A percentile compares a stretch with the other conserved stretches of the same genome.
Evolutionary conservation across 192 early-diverging fungal species (phyloP).

Genomic region (Phlyctochytrium planicorne): DNA sequence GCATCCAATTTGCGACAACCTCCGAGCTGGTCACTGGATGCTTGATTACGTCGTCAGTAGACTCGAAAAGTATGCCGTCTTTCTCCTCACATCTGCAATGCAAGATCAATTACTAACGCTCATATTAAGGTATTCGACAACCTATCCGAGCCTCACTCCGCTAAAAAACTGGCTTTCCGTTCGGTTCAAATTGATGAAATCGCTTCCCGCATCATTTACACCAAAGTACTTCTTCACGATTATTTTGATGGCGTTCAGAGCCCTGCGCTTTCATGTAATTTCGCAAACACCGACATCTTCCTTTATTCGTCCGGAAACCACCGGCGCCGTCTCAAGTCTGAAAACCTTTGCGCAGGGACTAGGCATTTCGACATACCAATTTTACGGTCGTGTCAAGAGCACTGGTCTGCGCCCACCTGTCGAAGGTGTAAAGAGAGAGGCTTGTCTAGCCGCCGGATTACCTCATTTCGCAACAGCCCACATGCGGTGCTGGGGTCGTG

Average conservation of each 20-base stretch:
- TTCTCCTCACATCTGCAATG: slow-evolving; percentile 7
- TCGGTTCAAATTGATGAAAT: slow-evolving; percentile 70
- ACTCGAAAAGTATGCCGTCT: slow-evolving; percentile 54
- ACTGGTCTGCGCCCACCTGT: slow-evolving; percentile 71
- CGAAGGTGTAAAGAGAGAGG: slow-evolving; percentile 18
- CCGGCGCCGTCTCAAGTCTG: slow-evolving; percentile 52
- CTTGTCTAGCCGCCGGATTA: slow-evolving; percentile 87
- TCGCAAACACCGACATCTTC: slow-evolving; percentile 18
- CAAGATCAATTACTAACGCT: neutral
- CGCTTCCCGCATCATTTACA: slow-evolving; percentile 75
- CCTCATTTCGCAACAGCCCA: slow-evolving; percentile 90
- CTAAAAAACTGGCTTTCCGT: slow-evolving; percentile 22
- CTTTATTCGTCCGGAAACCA: slow-evolving; percentile 73
- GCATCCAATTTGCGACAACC: slow-evolving; percentile 85
- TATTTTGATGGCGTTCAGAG: slow-evolving; percentile 74
- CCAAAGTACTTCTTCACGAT: slow-evolving; percentile 95
- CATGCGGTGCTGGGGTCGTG: slow-evolving; percentile 98
- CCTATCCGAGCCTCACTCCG: neutral
- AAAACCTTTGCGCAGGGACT: slow-evolving; percentile 71
- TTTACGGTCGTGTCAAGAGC: slow-evolving; percentile 80
- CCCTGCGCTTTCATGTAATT: slow-evolving; percentile 43
- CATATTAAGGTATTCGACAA: neutral
- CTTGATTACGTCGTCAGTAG: slow-evolving; percentile 83
- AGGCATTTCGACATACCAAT: slow-evolving; percentile 79
- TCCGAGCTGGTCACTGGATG: slow-evolving; percentile 90